Evolutionary conservation across 1,284 basidiomycete species (phyloP).

Genomic region (Sanghuangporus sanghuang): DNA sequence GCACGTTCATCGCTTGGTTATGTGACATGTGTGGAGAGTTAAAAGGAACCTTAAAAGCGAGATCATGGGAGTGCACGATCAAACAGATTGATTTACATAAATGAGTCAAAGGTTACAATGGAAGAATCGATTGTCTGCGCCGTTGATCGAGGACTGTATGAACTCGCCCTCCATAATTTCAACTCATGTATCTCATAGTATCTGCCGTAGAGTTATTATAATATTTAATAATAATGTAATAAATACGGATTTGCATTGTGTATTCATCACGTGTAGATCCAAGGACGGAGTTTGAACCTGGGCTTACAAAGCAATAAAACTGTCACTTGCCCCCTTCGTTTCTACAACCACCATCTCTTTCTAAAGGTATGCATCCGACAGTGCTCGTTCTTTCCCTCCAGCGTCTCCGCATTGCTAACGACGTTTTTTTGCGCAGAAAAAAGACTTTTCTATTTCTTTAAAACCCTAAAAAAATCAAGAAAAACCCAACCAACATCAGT

Average conservation of each 20-base stretch:
- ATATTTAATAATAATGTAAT: no score
- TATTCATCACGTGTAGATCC: not conserved
- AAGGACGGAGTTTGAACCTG: constrained; percentile 33
- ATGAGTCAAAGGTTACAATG: no score
- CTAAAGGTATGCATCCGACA: constrained; percentile 32
- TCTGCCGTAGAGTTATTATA: no score
- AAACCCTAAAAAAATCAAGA: constrained; percentile 34
- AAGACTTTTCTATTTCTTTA: constrained; percentile 30
- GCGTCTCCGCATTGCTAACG: constrained; percentile 11
- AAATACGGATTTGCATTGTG: not conserved
- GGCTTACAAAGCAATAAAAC: constrained; percentile 19
- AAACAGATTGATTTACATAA: no score
- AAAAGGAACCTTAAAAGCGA: no score
- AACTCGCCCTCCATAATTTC: no score
- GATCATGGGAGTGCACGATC: no score
- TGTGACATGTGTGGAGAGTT: no score
- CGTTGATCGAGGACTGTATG: no score
- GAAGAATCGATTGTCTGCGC: no score
- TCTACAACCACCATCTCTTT: constrained; percentile 35
- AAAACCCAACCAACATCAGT: constrained; percentile 42
- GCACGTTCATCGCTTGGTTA: no score
- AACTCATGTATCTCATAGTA: no score
- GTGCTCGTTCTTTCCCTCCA: constrained; percentile 30
- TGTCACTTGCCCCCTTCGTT: constrained; percentile 27
- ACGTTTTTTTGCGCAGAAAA: constrained; percentile 32